These are phyloP conservation scores for Ogataea pilisensis DNA, from an alignment of 805 yeast genomes.

Conservation along the genomic window DNA sequence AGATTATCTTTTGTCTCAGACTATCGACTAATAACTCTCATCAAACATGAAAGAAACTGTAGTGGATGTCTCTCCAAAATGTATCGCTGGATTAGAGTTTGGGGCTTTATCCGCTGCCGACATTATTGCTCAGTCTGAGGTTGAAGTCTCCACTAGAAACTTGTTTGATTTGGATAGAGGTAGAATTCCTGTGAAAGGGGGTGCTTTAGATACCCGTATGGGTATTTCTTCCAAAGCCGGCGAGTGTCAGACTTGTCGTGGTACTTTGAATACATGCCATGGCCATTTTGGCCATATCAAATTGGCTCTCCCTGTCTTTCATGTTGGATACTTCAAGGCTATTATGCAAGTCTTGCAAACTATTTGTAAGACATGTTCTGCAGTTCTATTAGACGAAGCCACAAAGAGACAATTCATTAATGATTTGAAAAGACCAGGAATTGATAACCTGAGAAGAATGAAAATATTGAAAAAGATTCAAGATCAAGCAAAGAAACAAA, in stretches of 20 bases:
- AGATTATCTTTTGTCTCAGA: too few species aligned
- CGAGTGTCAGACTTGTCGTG: slow-evolving; percentile 90
- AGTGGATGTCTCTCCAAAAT: slow-evolving; percentile 82
- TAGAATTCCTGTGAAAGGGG: slow-evolving; percentile 72
- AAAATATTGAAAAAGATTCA: slow-evolving; percentile 72
- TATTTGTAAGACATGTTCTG: slow-evolving; percentile 86
- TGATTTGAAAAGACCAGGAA: slow-evolving; percentile 84
- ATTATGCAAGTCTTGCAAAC: slow-evolving; percentile 84
- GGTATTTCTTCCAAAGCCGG: slow-evolving; percentile 86
- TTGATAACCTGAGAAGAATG: slow-evolving; percentile 92
- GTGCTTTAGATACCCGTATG: slow-evolving; percentile 91
- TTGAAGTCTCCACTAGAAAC: slow-evolving; percentile 88
- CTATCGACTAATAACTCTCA: neutral
- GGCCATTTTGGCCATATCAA: slow-evolving; percentile 97
- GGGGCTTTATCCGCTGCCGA: slow-evolving; percentile 91
- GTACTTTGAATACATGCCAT: slow-evolving; percentile 88
- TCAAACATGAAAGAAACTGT: slow-evolving; percentile 37
- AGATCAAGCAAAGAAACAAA: slow-evolving; percentile 93
- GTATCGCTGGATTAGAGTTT: slow-evolving; percentile 85
- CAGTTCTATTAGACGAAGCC: slow-evolving; percentile 67
- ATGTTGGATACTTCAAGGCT: slow-evolving; percentile 93
- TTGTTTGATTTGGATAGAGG: slow-evolving; percentile 89
- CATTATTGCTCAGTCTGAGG: slow-evolving; percentile 89
- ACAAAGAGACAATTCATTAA: slow-evolving; percentile 61
- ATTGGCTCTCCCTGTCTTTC: slow-evolving; percentile 93